Evolutionary conservation across 768 basidiomycete species (phyloP).

Genomic region (Chalciporus pseudorubinellus): DNA sequence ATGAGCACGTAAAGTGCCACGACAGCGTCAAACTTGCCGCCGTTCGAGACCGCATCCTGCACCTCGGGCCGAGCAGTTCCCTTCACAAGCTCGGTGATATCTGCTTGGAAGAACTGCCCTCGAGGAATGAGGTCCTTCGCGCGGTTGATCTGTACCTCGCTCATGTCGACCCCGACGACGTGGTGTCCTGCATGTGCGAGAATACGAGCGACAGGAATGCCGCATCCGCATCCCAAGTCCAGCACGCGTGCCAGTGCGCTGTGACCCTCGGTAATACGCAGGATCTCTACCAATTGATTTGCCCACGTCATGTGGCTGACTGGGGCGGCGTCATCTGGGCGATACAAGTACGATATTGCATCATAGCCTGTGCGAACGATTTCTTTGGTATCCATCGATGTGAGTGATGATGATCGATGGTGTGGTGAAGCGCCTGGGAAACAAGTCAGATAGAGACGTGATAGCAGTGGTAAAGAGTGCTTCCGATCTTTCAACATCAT

Average conservation of each 20-base stretch:
- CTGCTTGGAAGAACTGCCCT: constrained; percentile 3
- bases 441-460: too few relatives aligned
- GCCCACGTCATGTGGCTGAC: constrained; percentile 3
- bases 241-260: constrained; percentile 2
- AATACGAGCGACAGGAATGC: constrained; percentile 6
- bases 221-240: constrained; percentile 8
- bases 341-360: constrained; percentile 1
- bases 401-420: constrained; percentile 23
- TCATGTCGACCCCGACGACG: constrained; percentile 5
- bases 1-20: constrained; percentile 5
- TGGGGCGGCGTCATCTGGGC: neutral
- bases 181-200: constrained; percentile 4
- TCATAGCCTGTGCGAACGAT: constrained; percentile 5
- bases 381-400: constrained; percentile 8
- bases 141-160: constrained; percentile 9
- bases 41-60: neutral
- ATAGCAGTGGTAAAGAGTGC: too few relatives aligned
- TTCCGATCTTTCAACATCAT: too few relatives aligned
- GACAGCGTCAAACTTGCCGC: neutral
- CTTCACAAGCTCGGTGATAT: constrained; percentile 5
- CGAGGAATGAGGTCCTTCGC: constrained; percentile 3
- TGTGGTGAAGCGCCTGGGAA: neutral
- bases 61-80: neutral
- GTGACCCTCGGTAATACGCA: neutral
- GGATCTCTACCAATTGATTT: constrained; percentile 1